Evolutionary conservation across 805 yeast species (phyloP).

Genomic region (Grigorovia jiainica): DNA sequence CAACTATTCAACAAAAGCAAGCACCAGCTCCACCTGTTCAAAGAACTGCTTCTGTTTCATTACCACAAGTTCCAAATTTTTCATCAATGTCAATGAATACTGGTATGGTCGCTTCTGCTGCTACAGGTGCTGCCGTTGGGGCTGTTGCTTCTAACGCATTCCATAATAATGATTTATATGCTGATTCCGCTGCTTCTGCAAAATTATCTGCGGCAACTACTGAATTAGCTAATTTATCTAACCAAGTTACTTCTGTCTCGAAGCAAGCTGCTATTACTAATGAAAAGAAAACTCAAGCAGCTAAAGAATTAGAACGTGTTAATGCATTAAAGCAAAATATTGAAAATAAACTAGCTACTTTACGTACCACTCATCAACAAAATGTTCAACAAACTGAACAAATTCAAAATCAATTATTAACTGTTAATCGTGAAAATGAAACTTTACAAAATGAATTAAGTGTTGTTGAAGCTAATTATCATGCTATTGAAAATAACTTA

Average conservation of each 20-base stretch:
- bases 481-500: slow-evolving; percentile 57
- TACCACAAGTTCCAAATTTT: slow-evolving; percentile 28
- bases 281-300: slow-evolving; percentile 64
- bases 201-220: slow-evolving; percentile 70
- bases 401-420: slow-evolving; percentile 53
- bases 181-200: slow-evolving; percentile 52
- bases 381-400: slow-evolving; percentile 70
- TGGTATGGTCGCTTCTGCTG: slow-evolving; percentile 1
- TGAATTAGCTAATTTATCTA: slow-evolving; percentile 78
- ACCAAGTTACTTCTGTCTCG: slow-evolving; percentile 71
- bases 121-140: slow-evolving; percentile 3
- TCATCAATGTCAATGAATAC: slow-evolving; percentile 11
- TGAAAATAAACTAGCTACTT: slow-evolving; percentile 54
- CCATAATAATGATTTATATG: slow-evolving; percentile 40
- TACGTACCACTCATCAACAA: slow-evolving; percentile 63
- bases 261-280: slow-evolving; percentile 63
- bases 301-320: slow-evolving; percentile 64
- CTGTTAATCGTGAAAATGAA: slow-evolving; percentile 58
- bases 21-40: slow-evolving; percentile 40
- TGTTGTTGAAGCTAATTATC: slow-evolving; percentile 67
- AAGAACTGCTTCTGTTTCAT: slow-evolving; percentile 31
- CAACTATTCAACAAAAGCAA: slow-evolving; percentile 7
- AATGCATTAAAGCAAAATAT: slow-evolving; percentile 60
- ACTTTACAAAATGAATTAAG: slow-evolving; percentile 62
- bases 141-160: slow-evolving; percentile 14